Evolutionary conservation across 176 grass and related monocot species (phyloP), one percentile per base, ranked within the genome.

Genomic region (Oryza longistaminata): DNA sequence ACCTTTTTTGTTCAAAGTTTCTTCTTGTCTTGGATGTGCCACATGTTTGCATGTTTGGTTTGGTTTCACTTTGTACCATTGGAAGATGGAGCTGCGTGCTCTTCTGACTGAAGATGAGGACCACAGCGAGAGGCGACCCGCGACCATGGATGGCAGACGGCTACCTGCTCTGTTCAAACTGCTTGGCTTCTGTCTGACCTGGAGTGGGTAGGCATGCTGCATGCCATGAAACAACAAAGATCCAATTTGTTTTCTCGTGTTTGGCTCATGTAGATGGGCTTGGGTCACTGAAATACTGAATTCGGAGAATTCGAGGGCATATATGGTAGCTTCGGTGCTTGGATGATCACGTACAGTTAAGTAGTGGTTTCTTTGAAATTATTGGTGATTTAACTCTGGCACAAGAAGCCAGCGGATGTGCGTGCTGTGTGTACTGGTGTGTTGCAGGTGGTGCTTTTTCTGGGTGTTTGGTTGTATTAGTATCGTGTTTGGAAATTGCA

Each of bases 341-440:
- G 64, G 37, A 11, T 68, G 60, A 11, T 74, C 19, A 37, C 10
- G 46, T 62, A 34, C 19, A 2, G 1, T 75, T n/a, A 58, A n/a
- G 33, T 70, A 21, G 13, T 50, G 62, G 14, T 84, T 75, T 52
- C 21, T 67, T 24, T 24, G 21, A 68, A 13, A 67, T 66, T 11
- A 5, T 16, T 48, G 8, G 8, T 75, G 22, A 33, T 45, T 25
- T 73, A 46, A 8, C 22, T 73, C 71, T 27, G 71, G 71, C 43
- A 25, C 11, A 74, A 81, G 75, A 22, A 68, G 79, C 74, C 88
- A 81, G 82, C 46, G 40, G 62, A 64, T 79, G 74, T 61, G 74
- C 49, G 74, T 61, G 74, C 42, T 43, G 65, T 45, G 74, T 50
- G 74, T 50, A 50, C 52, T 79, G 7, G 29, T 46, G 70, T 49